Evolutionary conservation across 257 asterid species (phyloP).

Genomic region (Scutellaria baicalensis): DNA sequence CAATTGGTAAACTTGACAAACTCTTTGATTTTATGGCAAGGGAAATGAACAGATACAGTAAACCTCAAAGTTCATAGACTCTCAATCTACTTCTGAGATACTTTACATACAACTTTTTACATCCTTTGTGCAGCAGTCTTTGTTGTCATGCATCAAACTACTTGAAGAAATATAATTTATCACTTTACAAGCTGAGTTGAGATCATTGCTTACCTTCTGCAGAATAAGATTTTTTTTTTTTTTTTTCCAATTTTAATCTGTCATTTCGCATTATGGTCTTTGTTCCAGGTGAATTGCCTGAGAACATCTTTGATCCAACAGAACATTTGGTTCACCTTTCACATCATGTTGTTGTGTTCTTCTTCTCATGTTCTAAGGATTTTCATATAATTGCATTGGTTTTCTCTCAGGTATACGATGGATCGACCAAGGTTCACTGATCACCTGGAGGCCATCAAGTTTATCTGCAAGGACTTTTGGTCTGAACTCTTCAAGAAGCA

Average conservation of each 20-base stretch:
- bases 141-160: not conserved
- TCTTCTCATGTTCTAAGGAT: not conserved
- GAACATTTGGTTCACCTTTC: not conserved
- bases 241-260: not conserved
- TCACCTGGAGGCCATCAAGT: constrained; percentile 93
- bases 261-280: not conserved
- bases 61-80: not conserved
- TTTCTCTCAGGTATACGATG: constrained; percentile 69
- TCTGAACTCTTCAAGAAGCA: constrained; percentile 97
- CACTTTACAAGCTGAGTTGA: not conserved
- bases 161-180: not conserved
- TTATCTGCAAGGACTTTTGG: constrained; percentile 98
- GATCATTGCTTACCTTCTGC: not conserved
- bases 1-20: no score
- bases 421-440: constrained; percentile 92
- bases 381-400: not conserved
- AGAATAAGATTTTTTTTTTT: not conserved
- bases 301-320: not conserved
- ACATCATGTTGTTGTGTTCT: not conserved
- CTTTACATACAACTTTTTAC: not conserved
- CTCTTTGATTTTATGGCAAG: no score
- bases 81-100: not conserved
- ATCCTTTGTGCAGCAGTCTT: not conserved
- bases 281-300: not conserved
- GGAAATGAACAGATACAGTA: no score